Evolutionary conservation across 768 basidiomycete genomes (phyloP).

Genomic region (Agrocybe chaxingu): DNA sequence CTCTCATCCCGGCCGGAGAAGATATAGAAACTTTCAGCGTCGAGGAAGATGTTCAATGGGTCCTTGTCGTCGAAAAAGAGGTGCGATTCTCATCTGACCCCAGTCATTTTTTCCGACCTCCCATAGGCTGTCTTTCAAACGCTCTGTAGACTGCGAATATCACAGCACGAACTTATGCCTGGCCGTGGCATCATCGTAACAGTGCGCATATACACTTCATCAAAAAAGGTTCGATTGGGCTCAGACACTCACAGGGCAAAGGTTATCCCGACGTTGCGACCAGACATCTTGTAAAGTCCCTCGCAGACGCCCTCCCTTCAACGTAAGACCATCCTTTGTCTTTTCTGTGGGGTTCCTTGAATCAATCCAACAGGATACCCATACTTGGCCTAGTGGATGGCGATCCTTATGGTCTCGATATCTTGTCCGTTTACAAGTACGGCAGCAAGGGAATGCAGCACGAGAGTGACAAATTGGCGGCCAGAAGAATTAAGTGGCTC

Average conservation of each 20-base stretch:
- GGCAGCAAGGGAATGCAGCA: conserved; percentile 73
- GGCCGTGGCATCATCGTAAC: conserved; percentile 78
- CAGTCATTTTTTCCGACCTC: background rate
- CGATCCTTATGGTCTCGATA: conserved; percentile 91
- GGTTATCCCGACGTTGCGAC: conserved; percentile 96
- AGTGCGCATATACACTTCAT: conserved; percentile 31
- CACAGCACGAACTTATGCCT: conserved; percentile 43
- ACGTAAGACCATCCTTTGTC: conserved; percentile 38
- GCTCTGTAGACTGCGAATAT: conserved; percentile 57
- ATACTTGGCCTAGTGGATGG: conserved; percentile 82
- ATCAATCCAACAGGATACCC: conserved; percentile 52
- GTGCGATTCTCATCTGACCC: conserved; percentile 30
- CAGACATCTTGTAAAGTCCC: conserved; percentile 72
- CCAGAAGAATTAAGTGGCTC: conserved; percentile 72
- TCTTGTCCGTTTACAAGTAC: conserved; percentile 81
- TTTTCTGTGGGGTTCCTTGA: background rate
- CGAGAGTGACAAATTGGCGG: conserved; percentile 66
- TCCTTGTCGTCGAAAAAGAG: conserved; percentile 93
- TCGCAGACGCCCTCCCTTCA: conserved; percentile 63
- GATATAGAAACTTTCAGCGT: conserved; percentile 64
- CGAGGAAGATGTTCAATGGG: conserved; percentile 59
- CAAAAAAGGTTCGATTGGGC: no score
- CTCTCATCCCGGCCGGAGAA: conserved; percentile 75
- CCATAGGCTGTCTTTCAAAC: conserved; percentile 94
- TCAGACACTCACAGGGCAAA: conserved; percentile 64